Percentiles rank a stretch among this genome's conserved stretches.
These are phyloP conservation scores for Hericium coralloides DNA, from an alignment of 768 basidiomycete genomes.

Conservation along the genomic window DNA sequence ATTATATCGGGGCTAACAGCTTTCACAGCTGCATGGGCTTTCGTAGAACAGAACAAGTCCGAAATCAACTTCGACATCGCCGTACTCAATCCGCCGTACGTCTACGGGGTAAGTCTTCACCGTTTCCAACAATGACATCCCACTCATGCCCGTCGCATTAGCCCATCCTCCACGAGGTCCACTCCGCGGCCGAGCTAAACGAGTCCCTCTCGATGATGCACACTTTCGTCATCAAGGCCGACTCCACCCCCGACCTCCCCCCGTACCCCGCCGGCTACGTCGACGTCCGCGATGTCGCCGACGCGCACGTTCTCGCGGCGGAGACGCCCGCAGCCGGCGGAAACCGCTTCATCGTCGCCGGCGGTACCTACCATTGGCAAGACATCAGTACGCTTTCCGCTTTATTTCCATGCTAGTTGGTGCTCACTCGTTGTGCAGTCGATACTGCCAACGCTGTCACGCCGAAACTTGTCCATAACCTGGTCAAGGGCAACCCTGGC, in stretches of 20 bases:
- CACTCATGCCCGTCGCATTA: not conserved
- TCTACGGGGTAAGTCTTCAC: conserved; percentile 4
- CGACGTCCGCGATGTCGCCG: conserved; percentile 2
- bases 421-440: not conserved
- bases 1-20: not conserved
- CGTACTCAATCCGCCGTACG: conserved; percentile 27
- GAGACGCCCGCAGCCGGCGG: conserved; percentile 2
- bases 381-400: not conserved
- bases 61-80: conserved; percentile 24
- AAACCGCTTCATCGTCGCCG: not conserved
- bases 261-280: not conserved
- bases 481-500: not conserved
- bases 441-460: not conserved
- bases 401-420: not conserved
- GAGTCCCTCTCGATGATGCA: not conserved
- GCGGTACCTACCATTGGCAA: conserved; percentile 1
- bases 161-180: conserved; percentile 1
- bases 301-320: not conserved
- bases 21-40: conserved; percentile 26
- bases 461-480: not conserved
- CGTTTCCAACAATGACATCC: not conserved
- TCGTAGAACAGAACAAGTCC: conserved; percentile 17
- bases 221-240: not conserved
- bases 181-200: not conserved
- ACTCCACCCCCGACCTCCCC: not conserved